phyloP scores from a whole-genome alignment of 768 basidiomycete genomes.

The Leccinum fibrillosum region DNA sequence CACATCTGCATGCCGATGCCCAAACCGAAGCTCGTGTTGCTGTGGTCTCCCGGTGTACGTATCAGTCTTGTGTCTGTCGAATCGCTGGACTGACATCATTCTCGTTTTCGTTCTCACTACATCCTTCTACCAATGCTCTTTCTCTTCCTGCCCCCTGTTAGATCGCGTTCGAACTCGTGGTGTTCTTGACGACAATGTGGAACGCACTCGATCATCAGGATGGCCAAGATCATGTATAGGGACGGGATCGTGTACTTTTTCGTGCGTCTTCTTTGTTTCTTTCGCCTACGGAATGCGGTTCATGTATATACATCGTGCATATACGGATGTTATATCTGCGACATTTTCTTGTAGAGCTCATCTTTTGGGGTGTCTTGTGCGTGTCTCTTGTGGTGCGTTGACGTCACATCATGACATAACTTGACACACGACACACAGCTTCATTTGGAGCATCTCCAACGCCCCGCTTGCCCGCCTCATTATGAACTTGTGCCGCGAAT shows the following conservation, averaged over 20 bases:
- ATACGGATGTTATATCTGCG: background rate
- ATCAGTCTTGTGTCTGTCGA: background rate
- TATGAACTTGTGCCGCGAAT: conserved; percentile 29
- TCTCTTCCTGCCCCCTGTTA: background rate
- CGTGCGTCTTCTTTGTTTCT: conserved; percentile 13
- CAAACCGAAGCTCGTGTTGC: conserved; percentile 20
- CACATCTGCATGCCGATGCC: conserved; percentile 20
- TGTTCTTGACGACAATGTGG: conserved; percentile 28
- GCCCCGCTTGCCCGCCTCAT: conserved; percentile 33
- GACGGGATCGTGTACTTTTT: conserved; percentile 29
- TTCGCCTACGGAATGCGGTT: background rate
- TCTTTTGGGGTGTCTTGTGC: conserved; percentile 21
- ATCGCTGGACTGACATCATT: background rate
- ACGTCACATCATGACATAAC: background rate
- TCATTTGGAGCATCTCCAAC: conserved; percentile 36
- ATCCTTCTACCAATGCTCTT: no score
- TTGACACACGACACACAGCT: conserved; percentile 15
- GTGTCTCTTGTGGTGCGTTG: background rate
- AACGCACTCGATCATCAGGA: conserved; percentile 26
- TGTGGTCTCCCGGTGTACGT: conserved; percentile 31
- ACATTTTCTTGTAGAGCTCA: conserved; percentile 14
- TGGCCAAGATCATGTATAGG: conserved; percentile 27
- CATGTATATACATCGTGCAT: background rate
- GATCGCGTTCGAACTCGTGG: conserved; percentile 29
- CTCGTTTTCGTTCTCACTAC: background rate